Evolutionary conservation across 2,329 filamentous ascomycete species (phyloP).

Genomic region (Epichloe amarillans): DNA sequence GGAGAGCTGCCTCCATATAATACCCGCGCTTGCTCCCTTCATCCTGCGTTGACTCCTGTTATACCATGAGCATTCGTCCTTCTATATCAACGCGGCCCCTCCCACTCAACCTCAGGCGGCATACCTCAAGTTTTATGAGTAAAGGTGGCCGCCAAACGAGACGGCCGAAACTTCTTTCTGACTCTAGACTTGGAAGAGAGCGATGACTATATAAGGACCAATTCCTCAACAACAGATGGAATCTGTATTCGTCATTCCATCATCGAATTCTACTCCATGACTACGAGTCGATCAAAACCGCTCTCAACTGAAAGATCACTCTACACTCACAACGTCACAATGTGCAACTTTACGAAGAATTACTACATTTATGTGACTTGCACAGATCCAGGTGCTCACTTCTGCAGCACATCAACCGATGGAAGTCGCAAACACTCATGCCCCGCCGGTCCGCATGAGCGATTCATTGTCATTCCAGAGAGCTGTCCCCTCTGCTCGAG

Average conservation of each 20-base stretch:
- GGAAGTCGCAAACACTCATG: constrained; percentile 48
- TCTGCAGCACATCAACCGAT: constrained; percentile 56
- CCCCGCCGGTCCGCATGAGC: constrained; percentile 53
- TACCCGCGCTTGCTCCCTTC: neutral
- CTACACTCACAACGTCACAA: constrained; percentile 15
- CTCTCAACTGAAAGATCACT: no score
- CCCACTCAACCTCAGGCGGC: no score
- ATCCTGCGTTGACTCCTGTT: neutral
- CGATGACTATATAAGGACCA: neutral
- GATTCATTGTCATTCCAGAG: constrained; percentile 57
- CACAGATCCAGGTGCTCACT: constrained; percentile 54
- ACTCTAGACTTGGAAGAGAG: no score
- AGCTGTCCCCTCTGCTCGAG: constrained; percentile 36
- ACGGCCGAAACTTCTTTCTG: no score
- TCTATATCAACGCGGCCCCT: no score
- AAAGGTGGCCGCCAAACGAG: no score
- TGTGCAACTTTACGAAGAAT: constrained; percentile 59
- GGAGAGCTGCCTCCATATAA: neutral
- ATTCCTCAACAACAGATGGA: no score
- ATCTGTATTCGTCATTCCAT: no score
- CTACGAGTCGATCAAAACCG: no score
- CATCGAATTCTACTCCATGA: no score
- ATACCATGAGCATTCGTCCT: no score
- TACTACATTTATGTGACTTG: constrained; percentile 67
- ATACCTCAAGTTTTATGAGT: no score